A percentile compares a stretch with the other conserved stretches of the same genome.
phyloP scores from a whole-genome alignment of 768 basidiomycete species.

The Trametes coccinea region DNA sequence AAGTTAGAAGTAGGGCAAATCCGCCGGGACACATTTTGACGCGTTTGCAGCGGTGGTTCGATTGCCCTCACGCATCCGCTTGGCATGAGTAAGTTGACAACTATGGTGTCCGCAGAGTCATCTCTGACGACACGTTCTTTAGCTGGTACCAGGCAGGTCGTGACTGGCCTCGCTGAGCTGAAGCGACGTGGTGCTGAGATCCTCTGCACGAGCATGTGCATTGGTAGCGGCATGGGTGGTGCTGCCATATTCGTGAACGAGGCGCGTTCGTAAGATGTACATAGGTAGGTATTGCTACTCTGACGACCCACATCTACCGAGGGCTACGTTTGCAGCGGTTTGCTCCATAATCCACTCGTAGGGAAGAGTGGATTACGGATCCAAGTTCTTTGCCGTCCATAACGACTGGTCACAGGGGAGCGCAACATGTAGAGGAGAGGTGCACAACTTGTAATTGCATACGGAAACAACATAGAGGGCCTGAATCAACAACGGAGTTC shows the following conservation, averaged over 20 bases:
- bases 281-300: no score
- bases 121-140: background rate
- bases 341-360: no score
- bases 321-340: no score
- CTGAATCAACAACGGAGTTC: no score
- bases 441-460: no score
- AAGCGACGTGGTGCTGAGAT: conserved; percentile 66
- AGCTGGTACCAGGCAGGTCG: conserved; percentile 87
- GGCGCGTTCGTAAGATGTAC: conserved; percentile 11
- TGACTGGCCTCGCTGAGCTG: conserved; percentile 84
- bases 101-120: background rate
- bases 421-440: no score
- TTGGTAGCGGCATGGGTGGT: conserved; percentile 90
- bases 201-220: conserved; percentile 79
- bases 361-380: no score
- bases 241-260: conserved; percentile 82
- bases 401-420: no score
- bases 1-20: conserved; percentile 30
- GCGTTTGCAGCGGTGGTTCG: conserved; percentile 65
- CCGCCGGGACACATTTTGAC: no score
- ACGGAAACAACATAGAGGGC: no score
- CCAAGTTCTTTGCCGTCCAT: no score
- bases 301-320: no score
- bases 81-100: conserved; percentile 67
- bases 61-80: conserved; percentile 83